Evolutionary conservation across 2,329 filamentous ascomycete species (phyloP), one percentile per base, ranked within the genome.

Genomic region (Mariannaea elegans): DNA sequence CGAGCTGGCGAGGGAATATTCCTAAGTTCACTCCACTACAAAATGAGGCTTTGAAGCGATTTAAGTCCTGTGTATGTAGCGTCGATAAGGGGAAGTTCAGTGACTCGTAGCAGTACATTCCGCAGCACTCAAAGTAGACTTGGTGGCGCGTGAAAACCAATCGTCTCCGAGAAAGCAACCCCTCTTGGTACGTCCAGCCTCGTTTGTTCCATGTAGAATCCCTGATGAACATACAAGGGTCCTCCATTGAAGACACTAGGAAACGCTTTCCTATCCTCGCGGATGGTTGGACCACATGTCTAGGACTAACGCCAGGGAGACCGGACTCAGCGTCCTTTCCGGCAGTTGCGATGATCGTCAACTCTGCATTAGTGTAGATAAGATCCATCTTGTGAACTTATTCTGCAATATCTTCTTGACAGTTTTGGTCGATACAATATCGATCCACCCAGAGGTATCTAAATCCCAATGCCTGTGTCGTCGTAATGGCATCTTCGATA

Each of bases 341-440:
- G 18, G 29, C 46, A 36, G 46, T 29, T 32, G 52, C 44, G 27
- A 56, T 56, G 34, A 56, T 56, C 5, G 52, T 42, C 24, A 56
- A 41, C n/a, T 54, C 21, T n/a, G 51, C 51, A 7, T 54, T 41
- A 31, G 39, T 45, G 18, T 54, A 54, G n/a, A 54, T 54, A 12
- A 46, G 23, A 19, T 54, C 31, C 51, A 54, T 54, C 14, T 27
- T 29, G 13, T 24, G 41, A 12, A 54, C 51, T 29, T 47, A 41
- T 16, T 47, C 29, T 23, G 19, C 31, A 23, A 45, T 31, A 16
- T 53, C 18, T n/a, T 46, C 24, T 13, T 12, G 41, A 19, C 32
- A 34, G n/a, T 16, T 23, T 38, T 54, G 21, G 16, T 46, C n/a
- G 9, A 54, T 46, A 10, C 51, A 54, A 10, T 36, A 46, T 21